These are phyloP conservation scores for Lumnitzera littorea DNA, from an alignment of 345 rosid species.

Conservation along the genomic window DNA sequence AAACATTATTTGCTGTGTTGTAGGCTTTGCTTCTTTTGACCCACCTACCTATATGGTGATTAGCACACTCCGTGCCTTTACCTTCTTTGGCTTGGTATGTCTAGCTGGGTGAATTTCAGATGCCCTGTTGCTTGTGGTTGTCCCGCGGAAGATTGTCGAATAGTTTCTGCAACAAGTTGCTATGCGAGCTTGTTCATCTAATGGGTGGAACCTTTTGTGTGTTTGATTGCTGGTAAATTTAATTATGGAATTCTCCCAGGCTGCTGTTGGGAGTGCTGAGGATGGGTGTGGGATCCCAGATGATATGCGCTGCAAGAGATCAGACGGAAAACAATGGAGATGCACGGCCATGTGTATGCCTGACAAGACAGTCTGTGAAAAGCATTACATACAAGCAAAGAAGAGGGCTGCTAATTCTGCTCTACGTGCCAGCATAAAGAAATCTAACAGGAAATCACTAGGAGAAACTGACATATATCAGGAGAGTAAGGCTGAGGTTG, in stretches of 20 bases:
- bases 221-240: conserved; percentile 9
- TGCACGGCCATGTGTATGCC: conserved; percentile 99
- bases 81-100: background rate
- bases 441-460: conserved; percentile 51
- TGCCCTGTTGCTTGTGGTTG: background rate
- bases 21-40: no score
- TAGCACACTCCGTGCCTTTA: no score
- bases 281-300: conserved; percentile 73
- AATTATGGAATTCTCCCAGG: conserved; percentile 6
- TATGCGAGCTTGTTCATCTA: background rate
- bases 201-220: conserved; percentile 8
- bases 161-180: background rate
- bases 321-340: conserved; percentile 98
- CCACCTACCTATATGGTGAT: no score
- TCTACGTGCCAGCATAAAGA: conserved; percentile 74
- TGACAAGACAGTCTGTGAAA: conserved; percentile 95
- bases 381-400: conserved; percentile 93
- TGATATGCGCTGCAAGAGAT: conserved; percentile 95
- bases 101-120: background rate
- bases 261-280: conserved; percentile 38
- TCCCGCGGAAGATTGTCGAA: background rate
- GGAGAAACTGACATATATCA: conserved; percentile 53
- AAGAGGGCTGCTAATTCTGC: conserved; percentile 94
- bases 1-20: no score
- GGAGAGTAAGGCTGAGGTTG: conserved; percentile 66